Conservation (phyloP, 2,329 filamentous ascomycete genomes). For the Phaeosphaeria sp. region DNA sequence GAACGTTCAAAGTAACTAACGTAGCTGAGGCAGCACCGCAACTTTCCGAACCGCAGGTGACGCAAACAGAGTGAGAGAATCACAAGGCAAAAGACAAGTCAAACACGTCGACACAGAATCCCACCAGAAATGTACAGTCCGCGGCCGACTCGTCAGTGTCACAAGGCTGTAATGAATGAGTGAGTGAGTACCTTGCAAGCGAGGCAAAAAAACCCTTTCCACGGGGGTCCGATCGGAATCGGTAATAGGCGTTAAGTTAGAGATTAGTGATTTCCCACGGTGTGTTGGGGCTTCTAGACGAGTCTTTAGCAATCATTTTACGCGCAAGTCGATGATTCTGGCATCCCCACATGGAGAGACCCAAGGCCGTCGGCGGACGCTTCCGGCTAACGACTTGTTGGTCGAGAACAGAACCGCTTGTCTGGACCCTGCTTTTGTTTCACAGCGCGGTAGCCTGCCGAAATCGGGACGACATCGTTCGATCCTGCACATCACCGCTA, state of each 20-base stretch:
- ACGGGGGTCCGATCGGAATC: conserved; percentile 9
- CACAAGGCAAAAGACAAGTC: neutral
- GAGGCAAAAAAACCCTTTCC: conserved; percentile 2
- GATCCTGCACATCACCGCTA: neutral
- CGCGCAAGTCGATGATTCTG: conserved; percentile 15
- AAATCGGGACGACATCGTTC: conserved; percentile 2
- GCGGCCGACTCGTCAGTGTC: conserved; percentile 8
- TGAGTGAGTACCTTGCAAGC: neutral
- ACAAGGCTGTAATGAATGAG: neutral
- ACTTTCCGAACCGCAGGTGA: conserved; percentile 3
- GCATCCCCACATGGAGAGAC: conserved; percentile 13
- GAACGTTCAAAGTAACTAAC: conserved; percentile 6
- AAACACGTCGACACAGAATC: neutral
- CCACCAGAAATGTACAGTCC: neutral
- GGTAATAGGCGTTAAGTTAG: conserved; percentile 1
- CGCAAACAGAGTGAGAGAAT: conserved; percentile 4
- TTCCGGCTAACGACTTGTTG: neutral
- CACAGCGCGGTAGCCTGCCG: conserved; percentile 3
- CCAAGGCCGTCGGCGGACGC: conserved; percentile 13
- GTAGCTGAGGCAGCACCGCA: conserved; percentile 2
- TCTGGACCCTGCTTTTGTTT: conserved; percentile 5
- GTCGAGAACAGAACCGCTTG: neutral
- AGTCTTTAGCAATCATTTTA: conserved; percentile 25
- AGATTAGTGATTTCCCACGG: conserved; percentile 8
- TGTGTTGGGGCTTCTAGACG: conserved; percentile 6